Base-by-base conservation (phyloP, 129 eudicot species). In the Lactuca sativa region DNA sequence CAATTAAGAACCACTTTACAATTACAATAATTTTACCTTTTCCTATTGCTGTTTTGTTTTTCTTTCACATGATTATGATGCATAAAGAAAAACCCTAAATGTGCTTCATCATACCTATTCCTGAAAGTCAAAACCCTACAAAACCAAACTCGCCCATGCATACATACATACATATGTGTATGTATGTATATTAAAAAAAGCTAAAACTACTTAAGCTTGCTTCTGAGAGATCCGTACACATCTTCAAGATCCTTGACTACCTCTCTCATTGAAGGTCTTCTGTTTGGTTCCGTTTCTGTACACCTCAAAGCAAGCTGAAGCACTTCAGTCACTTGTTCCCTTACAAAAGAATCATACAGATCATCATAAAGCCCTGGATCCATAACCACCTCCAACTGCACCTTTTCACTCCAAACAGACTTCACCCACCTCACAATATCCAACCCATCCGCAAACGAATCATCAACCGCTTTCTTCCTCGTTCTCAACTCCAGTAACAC, bases 251-350 rank as follows among this genome's bases (percentile, higher is more conserved):
- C 83, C 77, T 77, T 92, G 41, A 84, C 95, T 9, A 89, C 92
- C 10, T 92, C 95, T 67, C 92, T 89, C 96, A 86, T 92, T 2
- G 91, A 70, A 0, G 95, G 96, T 64, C 98, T 86, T 62, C 56
- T 81, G 69, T 83, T 71, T 68, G 82, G 66, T 64, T 88, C 92
- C 64, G 67, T 81, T 38, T 83, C 86, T 36, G 95, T 89, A 70
- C 98, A 90, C 81, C 84, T 83, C 82, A 93, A 78, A 62, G 95
- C 92, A 66, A 93, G 67, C 67, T 68, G 52, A 48, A 93, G 67
- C 41, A 87, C 89, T 21, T 77, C 81, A 13, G 37, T 73, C 47
- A 90, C 95, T 73, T 89, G 90, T 67, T 87, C 86, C 78, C 59
- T 72, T 55, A 87, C 58, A 41, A 70, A 75, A 9, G 82, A 48